Evolutionary conservation across 345 rosid species (phyloP).

Genomic region (Turnera subulata): DNA sequence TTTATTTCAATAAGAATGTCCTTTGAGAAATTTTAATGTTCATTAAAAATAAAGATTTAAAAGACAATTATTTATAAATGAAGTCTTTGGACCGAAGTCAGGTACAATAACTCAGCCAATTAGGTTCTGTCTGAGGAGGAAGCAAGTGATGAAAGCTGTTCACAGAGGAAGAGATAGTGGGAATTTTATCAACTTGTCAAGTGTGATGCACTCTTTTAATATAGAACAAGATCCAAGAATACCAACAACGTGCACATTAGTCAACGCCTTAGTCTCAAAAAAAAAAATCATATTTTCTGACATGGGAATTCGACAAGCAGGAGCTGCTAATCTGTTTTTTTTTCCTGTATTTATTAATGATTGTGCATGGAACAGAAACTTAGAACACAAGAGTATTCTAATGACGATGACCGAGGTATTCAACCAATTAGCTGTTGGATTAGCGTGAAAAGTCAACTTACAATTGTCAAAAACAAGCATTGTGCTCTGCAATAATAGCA

Average conservation of each 20-base stretch:
- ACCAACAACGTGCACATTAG: neutral
- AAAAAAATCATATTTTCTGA: conserved; percentile 12
- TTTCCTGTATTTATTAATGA: no score
- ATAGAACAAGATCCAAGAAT: conserved; percentile 32
- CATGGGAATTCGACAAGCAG: conserved; percentile 20
- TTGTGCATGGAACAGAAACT: conserved; percentile 6
- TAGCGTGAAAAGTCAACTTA: neutral
- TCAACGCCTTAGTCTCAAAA: conserved; percentile 5
- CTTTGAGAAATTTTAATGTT: no score
- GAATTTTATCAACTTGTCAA: neutral
- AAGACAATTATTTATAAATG: no score
- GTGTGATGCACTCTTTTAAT: no score
- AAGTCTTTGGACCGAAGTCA: no score
- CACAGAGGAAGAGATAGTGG: no score
- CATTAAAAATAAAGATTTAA: no score
- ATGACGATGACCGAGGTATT: neutral
- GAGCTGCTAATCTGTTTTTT: no score
- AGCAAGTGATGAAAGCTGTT: no score
- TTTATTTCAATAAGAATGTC: no score
- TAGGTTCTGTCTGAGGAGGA: neutral
- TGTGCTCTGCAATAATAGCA: conserved; percentile 1
- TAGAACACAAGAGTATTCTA: neutral
- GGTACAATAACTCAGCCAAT: no score
- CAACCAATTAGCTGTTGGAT: neutral
- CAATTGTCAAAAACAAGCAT: conserved; percentile 5